These are phyloP conservation scores for Candida vaughaniae DNA, from an alignment of 805 yeast genomes.

Conservation along the genomic window DNA sequence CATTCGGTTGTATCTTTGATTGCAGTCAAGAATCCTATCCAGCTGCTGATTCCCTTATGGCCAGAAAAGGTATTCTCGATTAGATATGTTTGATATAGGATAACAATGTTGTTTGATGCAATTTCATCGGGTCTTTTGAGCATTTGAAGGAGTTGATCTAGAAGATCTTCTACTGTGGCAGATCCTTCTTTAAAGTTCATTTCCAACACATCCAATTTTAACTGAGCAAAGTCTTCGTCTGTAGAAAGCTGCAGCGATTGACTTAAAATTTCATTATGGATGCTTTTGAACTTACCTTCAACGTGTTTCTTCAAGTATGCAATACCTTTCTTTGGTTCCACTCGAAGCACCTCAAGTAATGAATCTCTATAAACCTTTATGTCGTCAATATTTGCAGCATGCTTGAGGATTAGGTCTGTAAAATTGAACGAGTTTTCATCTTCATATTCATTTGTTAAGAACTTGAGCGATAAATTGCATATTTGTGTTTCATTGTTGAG, in stretches of 20 bases:
- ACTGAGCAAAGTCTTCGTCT: slow-evolving; percentile 24
- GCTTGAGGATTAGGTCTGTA: slow-evolving; percentile 8
- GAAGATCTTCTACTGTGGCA: slow-evolving; percentile 22
- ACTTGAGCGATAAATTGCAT: slow-evolving; percentile 2
- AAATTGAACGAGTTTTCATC: slow-evolving; percentile 2
- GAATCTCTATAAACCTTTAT: slow-evolving; percentile 27
- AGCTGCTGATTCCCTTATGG: slow-evolving; percentile 23
- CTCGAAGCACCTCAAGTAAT: slow-evolving; percentile 30
- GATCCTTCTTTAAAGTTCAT: slow-evolving; percentile 22
- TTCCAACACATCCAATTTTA: slow-evolving; percentile 38
- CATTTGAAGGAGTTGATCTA: slow-evolving; percentile 23
- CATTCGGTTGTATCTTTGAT: slow-evolving; percentile 27
- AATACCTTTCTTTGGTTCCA: slow-evolving; percentile 28
- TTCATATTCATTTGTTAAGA: slow-evolving; percentile 3
- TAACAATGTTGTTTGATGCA: slow-evolving; percentile 21
- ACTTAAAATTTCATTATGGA: slow-evolving; percentile 30
- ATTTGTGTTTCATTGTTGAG: slow-evolving; percentile 9
- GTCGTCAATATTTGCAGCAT: slow-evolving; percentile 16
- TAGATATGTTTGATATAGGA: slow-evolving; percentile 26
- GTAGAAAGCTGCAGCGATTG: slow-evolving; percentile 23
- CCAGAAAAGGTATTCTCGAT: slow-evolving; percentile 26
- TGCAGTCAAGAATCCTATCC: slow-evolving; percentile 35
- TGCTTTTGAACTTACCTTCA: slow-evolving; percentile 21
- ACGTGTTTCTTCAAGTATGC: slow-evolving; percentile 29
- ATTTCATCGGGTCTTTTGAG: slow-evolving; percentile 18